Base-by-base conservation (phyloP, 306 rosid genomes). In the Dryas alaskensis region DNA sequence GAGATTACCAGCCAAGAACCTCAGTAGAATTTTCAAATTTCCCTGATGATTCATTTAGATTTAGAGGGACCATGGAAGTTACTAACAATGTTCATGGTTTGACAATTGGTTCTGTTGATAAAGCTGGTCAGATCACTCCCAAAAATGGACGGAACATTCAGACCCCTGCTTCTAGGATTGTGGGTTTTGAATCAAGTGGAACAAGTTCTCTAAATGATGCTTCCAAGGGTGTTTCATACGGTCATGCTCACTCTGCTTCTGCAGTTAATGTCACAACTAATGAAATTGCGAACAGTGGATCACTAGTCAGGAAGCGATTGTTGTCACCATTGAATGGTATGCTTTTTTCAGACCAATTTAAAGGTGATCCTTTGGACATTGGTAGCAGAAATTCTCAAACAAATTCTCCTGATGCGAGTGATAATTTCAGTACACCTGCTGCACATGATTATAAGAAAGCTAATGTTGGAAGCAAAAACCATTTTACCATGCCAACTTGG, bases 391-490 rank as follows among this genome's bases (percentile, higher is more conserved):
- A 62, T 69, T 60, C 50, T 45, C 83, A 17, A 66, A 60, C 67
- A 13, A 72, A 74, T 79, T 60, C 79, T 45, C 74, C 77, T 37
- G 53, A 81, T 9, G 74, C 69, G 79, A 67, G 76, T 77, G 86
- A 81, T 11, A 79, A 78, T 63, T 47, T 51, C 58, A 70, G 86
- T 70, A 71, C 44, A 51, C 74, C 81, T 67, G 45, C 53, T 7
- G 78, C 81, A 59, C 88, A 88, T 62, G 97, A 95, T 78, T 76
- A 82, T 77, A 95, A 95, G 92, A 94, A 94, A 87, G 98, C 99
- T 61, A 83, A 90, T 82, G 78, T 92, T 73, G 99, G 98, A 73
- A 65, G 87, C 74, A 81, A 79, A 77, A 77, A 25, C 83, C 76
- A 74, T 67, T 73, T 60, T 65, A n/a, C 79, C 63, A 49, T 73